These are phyloP conservation scores for Globisporangium parvum DNA, from an alignment of 352 stramenopile genomes.

Conservation along the genomic window DNA sequence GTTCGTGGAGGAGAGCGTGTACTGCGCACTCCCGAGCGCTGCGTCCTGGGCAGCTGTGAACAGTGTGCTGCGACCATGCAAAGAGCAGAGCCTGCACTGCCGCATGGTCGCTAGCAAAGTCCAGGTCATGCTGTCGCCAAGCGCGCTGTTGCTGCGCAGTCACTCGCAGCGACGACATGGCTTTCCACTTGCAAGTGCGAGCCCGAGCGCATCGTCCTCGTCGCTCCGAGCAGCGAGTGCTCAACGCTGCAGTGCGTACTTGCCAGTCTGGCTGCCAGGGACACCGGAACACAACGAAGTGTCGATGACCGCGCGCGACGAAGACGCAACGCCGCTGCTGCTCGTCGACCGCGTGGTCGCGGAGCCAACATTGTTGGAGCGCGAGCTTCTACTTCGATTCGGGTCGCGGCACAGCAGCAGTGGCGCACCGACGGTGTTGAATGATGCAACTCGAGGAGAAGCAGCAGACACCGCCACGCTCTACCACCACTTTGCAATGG, in stretches of 20 bases:
- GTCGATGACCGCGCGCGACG: conserved; percentile 48
- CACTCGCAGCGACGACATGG: neutral
- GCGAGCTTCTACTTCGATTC: conserved; percentile 39
- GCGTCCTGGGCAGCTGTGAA: conserved; percentile 28
- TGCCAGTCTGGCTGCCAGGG: conserved; percentile 59
- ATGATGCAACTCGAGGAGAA: neutral
- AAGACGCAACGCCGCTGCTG: conserved; percentile 46
- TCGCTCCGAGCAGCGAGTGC: neutral
- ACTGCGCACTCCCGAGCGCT: conserved; percentile 27
- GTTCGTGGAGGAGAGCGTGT: conserved; percentile 62
- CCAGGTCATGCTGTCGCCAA: conserved; percentile 36
- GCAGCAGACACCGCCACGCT: conserved; percentile 1
- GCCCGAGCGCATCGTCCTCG: neutral
- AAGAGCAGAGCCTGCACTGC: conserved; percentile 46
- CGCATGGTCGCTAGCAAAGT: conserved; percentile 32
- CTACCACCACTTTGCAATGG: conserved; percentile 29
- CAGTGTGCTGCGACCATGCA: conserved; percentile 23
- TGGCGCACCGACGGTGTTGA: neutral
- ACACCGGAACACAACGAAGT: conserved; percentile 43
- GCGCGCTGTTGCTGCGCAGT: conserved; percentile 33
- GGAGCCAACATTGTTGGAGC: conserved; percentile 56
- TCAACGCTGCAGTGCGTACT: conserved; percentile 47
- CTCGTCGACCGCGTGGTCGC: conserved; percentile 46
- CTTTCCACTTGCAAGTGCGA: neutral
- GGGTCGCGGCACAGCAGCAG: conserved; percentile 9